A percentile compares a stretch with the other conserved stretches of the same genome.
Conservation (phyloP, 306 rosid genomes). For the Fragaria iinumae region DNA sequence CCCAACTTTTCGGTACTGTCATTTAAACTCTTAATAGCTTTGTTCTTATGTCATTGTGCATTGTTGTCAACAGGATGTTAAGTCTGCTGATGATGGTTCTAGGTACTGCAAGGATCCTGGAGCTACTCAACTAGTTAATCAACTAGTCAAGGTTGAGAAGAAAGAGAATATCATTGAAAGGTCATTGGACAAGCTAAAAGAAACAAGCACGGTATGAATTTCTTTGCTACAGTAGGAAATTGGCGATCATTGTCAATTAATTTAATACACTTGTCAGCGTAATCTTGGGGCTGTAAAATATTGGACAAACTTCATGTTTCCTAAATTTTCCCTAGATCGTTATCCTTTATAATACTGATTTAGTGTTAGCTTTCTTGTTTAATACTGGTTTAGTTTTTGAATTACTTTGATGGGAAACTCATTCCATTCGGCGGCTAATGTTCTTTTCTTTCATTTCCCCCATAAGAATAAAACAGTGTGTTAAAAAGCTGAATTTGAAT, state of each 20-base stretch:
- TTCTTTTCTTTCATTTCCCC: not conserved
- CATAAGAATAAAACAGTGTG: not conserved
- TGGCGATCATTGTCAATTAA: constrained; percentile 11
- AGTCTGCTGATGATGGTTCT: constrained; percentile 46
- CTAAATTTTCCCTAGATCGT: not conserved
- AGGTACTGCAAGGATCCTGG: constrained; percentile 34
- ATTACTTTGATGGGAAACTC: not conserved
- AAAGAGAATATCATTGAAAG: constrained; percentile 65
- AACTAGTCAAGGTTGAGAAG: constrained; percentile 54
- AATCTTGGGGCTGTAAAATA: not conserved
- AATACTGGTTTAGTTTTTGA: not conserved
- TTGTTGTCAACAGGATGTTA: constrained; percentile 45
- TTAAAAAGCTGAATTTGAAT: not conserved
- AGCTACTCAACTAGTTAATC: constrained; percentile 47
- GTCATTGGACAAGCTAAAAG: constrained; percentile 72
- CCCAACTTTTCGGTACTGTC: not conserved
- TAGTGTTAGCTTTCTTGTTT: not conserved
- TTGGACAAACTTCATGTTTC: not conserved
- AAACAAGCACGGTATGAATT: constrained; percentile 71
- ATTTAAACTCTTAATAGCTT: not conserved
- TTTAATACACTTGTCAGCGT: not conserved
- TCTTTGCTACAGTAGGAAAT: constrained; percentile 21
- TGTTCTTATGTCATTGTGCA: constrained; percentile 8
- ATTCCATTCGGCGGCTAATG: not conserved
- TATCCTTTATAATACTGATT: not conserved